Conservation (phyloP, 2,329 filamentous ascomycete genomes). For the Pyricularia grisea region DNA sequence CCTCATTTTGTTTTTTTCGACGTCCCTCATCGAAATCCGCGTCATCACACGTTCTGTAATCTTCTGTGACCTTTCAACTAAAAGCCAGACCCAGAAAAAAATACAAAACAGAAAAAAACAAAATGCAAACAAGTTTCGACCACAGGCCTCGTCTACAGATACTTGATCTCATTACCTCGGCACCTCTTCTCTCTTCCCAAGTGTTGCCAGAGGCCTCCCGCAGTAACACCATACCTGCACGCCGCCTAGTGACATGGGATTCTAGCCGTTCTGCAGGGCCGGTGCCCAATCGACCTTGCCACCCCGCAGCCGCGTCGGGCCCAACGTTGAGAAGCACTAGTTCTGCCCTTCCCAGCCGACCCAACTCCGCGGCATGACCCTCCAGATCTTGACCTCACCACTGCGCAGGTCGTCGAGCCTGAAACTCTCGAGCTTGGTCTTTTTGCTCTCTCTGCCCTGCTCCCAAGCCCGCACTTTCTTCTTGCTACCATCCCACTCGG, state of each 20-base stretch:
- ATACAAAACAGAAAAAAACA: background rate
- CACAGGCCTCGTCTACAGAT: background rate
- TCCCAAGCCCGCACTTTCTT: slow-evolving; percentile 96
- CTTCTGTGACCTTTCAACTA: background rate
- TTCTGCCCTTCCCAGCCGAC: slow-evolving; percentile 71
- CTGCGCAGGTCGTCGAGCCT: slow-evolving; percentile 84
- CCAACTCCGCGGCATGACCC: slow-evolving; percentile 86
- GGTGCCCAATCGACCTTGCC: background rate
- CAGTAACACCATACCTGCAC: background rate
- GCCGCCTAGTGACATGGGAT: background rate
- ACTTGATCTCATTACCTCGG: background rate
- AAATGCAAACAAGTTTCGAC: background rate
- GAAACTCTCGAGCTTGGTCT: slow-evolving; percentile 90
- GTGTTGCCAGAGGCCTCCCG: background rate
- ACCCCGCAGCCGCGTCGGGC: background rate
- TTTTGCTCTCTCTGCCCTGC: slow-evolving; percentile 86
- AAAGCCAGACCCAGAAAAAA: background rate
- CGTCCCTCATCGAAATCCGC: background rate
- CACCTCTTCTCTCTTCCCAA: background rate
- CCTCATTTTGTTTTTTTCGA: background rate
- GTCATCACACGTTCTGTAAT: background rate
- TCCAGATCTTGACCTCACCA: slow-evolving; percentile 95
- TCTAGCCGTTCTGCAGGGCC: background rate
- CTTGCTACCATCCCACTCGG: slow-evolving; percentile 97
- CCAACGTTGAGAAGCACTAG: slow-evolving; percentile 24